Percentiles rank a stretch among this genome's conserved stretches.
Evolutionary conservation across 1,139 yeast genomes (phyloP).

Genomic region (Suzukiozyma palmioleophila): DNA sequence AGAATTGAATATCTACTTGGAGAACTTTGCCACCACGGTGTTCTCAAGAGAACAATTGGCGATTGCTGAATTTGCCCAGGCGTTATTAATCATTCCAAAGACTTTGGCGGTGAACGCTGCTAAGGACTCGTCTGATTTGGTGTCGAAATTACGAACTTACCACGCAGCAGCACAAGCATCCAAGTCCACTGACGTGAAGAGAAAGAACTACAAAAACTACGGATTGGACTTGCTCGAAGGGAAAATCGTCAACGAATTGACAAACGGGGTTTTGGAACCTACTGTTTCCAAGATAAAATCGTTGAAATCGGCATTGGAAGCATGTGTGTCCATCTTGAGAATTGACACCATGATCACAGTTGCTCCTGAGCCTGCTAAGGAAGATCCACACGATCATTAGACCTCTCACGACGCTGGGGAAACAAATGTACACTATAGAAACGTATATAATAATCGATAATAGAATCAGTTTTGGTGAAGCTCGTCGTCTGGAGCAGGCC

Average conservation of each 20-base stretch:
- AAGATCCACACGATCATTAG: conserved; percentile 76
- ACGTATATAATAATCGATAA: conserved; percentile 1
- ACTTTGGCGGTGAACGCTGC: conserved; percentile 97
- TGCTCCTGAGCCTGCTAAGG: conserved; percentile 91
- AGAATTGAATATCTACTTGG: conserved; percentile 90
- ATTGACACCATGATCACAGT: conserved; percentile 98
- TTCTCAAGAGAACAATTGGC: conserved; percentile 98
- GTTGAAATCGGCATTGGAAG: conserved; percentile 93
- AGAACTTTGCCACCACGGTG: conserved; percentile 95
- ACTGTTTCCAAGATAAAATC: conserved; percentile 89
- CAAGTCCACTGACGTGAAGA: conserved; percentile 72
- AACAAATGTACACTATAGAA: neutral
- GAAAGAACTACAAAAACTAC: conserved; percentile 80
- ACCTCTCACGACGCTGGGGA: conserved; percentile 1
- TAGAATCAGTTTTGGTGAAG: neutral
- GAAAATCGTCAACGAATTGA: conserved; percentile 80
- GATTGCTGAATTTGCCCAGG: conserved; percentile 93
- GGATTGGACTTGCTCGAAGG: conserved; percentile 93
- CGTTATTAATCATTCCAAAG: conserved; percentile 89
- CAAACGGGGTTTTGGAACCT: conserved; percentile 91
- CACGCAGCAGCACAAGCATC: conserved; percentile 95
- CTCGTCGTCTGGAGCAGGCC: neutral
- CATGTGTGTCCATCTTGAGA: conserved; percentile 94
- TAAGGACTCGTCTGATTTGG: conserved; percentile 90
- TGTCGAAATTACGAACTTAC: conserved; percentile 91